Base-by-base conservation (phyloP, 768 basidiomycete species). In the Termitomyces bulborhizus region DNA sequence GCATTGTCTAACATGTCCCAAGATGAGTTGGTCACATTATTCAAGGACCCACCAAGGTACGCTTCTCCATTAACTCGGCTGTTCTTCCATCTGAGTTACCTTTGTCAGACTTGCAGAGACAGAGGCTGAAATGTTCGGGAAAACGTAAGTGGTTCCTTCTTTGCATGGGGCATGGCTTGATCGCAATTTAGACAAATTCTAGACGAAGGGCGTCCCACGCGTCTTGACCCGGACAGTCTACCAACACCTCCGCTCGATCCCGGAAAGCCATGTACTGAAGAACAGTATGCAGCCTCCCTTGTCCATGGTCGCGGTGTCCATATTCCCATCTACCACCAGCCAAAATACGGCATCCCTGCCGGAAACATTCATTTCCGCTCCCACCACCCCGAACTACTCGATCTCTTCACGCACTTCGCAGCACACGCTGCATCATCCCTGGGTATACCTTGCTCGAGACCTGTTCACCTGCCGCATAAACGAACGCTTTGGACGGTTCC, bases 401-500 rank as follows among this genome's bases (percentile, higher is more conserved):
- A 84, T 62, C 80, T 93, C 57, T 95, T 89, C 71, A 80, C 86
- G 5, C 86, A 90, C 67, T 95, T 98, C 62, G 86, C 86, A 0
- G 68, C 81, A 0, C 93, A 95, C 62, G 85, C 92, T 0, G 95
- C 95, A 0, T 75, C 84, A n/a, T 83, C 91, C 1, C 79, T 98
- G 41, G 88, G 82, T 16, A 90, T 96, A 43, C 92, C 94, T 1
- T 75, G 80, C 34, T 86, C 90, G 3, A 75, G 78, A 16, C 76
- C 84, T 11, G 76, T 78, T 13, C 70, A 72, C 4, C 81, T 96
- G 0, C 93, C 93, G 0, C 90, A 81, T 2, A 76, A 85, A 60
- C 86, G 90, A 44, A 76, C 79, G 4, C 73, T 97, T 9, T 92
- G 90, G 85, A 97, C 96, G 0, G 94, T 97, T 16, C 77, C 80